A percentile compares a stretch with the other conserved stretches of the same genome.
These are phyloP conservation scores for Millerozyma acaciae DNA, from an alignment of 805 yeast species.

Conservation along the genomic window DNA sequence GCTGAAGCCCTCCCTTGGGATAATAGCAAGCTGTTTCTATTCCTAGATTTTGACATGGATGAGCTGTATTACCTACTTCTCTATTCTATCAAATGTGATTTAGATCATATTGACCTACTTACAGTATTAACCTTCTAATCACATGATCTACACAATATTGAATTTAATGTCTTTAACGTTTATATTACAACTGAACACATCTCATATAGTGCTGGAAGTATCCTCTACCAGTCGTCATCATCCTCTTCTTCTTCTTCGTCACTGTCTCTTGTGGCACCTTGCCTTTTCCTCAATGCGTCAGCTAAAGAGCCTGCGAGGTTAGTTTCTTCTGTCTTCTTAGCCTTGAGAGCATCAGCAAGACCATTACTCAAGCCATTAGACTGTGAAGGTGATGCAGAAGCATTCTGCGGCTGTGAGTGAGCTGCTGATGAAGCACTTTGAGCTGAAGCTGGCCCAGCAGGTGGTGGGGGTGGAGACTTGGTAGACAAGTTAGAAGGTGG, in stretches of 20 bases:
- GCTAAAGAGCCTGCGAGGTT: constrained; percentile 82
- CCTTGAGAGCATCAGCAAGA: constrained; percentile 64
- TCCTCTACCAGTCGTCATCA: constrained; percentile 47
- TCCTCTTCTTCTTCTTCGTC: constrained; percentile 70
- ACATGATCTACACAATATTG: no score
- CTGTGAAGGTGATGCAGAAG: constrained; percentile 8
- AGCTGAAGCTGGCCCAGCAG: constrained; percentile 31
- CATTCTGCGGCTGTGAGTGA: constrained; percentile 7
- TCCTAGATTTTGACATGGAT: constrained; percentile 29
- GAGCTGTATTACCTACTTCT: no score
- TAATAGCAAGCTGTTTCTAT: constrained; percentile 25
- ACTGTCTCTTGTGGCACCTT: constrained; percentile 59
- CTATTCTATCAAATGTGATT: no score
- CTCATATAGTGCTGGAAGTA: no score
- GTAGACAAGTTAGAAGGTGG: constrained; percentile 38
- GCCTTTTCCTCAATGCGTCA: constrained; percentile 75
- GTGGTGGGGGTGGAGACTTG: constrained; percentile 22
- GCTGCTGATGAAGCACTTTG: constrained; percentile 10
- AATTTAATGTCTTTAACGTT: no score
- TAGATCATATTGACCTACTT: no score
- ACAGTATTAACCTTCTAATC: no score
- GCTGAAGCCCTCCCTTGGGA: constrained; percentile 18
- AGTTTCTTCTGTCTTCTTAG: constrained; percentile 57
- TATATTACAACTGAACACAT: no score
- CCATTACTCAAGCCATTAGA: constrained; percentile 45